Base-by-base conservation (phyloP, 352 stramenopile genomes). In the Phytophthora citricola region DNA sequence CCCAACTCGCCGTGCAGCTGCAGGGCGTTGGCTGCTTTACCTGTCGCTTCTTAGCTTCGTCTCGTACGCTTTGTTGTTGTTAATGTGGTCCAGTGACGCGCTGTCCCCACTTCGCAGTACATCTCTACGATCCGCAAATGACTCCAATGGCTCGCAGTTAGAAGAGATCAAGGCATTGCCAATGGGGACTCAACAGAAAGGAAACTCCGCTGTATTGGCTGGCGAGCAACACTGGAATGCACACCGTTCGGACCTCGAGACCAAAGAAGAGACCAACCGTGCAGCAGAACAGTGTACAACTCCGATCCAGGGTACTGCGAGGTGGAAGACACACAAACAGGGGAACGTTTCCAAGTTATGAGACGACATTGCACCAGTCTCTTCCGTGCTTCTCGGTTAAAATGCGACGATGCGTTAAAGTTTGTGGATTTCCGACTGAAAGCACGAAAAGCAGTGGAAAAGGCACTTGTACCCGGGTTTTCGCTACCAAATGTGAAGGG, bases 231-330 rank as follows among this genome's bases (percentile, higher is more conserved):
- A 4, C 11, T 32, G 10, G 49, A 61, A 4, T 75, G 66, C 44
- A 63, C 54, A 3, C 66, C 61, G n/a, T 63, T 58, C 24, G 62
- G 66, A 11, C 34, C 52, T 40, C 39, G 61, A 38, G 41, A 63
- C 5, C 61, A 50, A 32, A 5, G 4, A 29, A 45, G 43, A 20
- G 61, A 75, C 32, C 44, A 66, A 15, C 49, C 49, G 1, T 75
- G 66, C 49, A 50, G 31, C 4, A 52, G 54, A 29, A 62, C 43
- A 4, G 20, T 75, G 20, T 50, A 58, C 58, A 59, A 56, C 24
- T 68, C 65, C 14, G 4, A 52, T 3, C 40, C 46, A 39, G 78
- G 79, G 6, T 89, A 82, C 53, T 89, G 79, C 48, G 69, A 81
- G 26, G 55, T 86, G 17, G 53, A 70, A 24, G 63, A 82, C 39